Percentiles rank a stretch among this genome's conserved stretches.
phyloP scores from a whole-genome alignment of 257 asterid species.

The Coffea canephora region DNA sequence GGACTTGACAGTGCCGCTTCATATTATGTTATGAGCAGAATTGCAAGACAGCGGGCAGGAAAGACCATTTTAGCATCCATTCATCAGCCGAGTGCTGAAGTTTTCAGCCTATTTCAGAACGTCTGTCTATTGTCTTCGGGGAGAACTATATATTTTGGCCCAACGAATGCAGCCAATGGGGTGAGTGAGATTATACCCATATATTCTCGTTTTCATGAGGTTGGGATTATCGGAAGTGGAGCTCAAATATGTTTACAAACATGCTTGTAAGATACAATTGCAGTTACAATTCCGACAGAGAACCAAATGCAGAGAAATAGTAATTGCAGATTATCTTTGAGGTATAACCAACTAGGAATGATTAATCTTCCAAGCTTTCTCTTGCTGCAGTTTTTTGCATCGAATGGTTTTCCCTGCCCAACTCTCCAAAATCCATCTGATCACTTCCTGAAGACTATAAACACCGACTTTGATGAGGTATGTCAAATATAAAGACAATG shows the following conservation, averaged over 20 bases:
- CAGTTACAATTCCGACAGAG: no score
- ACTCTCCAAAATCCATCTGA: slow-evolving; percentile 35
- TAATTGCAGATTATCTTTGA: no score
- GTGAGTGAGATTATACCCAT: background rate
- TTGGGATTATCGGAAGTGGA: no score
- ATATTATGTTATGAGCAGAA: slow-evolving; percentile 29
- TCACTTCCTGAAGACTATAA: slow-evolving; percentile 32
- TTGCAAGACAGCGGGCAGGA: slow-evolving; percentile 17
- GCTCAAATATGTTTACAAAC: no score
- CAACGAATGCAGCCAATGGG: slow-evolving; percentile 25
- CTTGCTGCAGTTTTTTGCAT: slow-evolving; percentile 27
- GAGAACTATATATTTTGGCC: slow-evolving; percentile 26
- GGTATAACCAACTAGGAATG: no score
- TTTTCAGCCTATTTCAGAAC: slow-evolving; percentile 22
- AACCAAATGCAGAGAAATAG: no score
- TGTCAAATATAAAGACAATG: no score
- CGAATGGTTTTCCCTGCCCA: slow-evolving; percentile 35
- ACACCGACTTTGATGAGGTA: slow-evolving; percentile 40
- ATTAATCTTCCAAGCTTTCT: no score
- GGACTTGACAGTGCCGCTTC: slow-evolving; percentile 40
- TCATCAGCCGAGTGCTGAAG: slow-evolving; percentile 36
- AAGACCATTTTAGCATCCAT: slow-evolving; percentile 19
- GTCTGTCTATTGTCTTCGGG: slow-evolving; percentile 34
- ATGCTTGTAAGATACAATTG: no score
- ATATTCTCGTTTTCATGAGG: no score